Evolutionary conservation across 2,329 filamentous ascomycete species (phyloP).

Genomic region (Pyrenophora graminea): DNA sequence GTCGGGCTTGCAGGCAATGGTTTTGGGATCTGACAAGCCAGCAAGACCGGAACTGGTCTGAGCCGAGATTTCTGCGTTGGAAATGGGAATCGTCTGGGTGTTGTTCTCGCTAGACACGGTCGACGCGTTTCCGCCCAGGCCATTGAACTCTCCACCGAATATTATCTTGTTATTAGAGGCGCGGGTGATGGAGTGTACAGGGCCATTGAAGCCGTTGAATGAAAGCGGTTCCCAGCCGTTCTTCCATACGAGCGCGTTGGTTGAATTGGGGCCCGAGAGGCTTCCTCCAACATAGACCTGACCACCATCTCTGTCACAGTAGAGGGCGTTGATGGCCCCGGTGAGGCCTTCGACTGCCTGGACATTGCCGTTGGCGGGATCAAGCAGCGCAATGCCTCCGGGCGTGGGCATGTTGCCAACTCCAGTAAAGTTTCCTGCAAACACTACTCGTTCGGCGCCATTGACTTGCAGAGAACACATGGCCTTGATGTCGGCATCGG

Average conservation of each 20-base stretch:
- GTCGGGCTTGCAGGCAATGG: constrained; percentile 78
- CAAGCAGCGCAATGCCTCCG: constrained; percentile 77
- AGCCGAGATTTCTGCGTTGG: constrained; percentile 73
- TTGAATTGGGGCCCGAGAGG: constrained; percentile 79
- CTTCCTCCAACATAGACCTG: constrained; percentile 91
- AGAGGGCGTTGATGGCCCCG: constrained; percentile 79
- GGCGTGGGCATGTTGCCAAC: constrained; percentile 75
- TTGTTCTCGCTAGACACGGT: constrained; percentile 69
- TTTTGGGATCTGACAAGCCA: constrained; percentile 75
- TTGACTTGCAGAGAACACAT: constrained; percentile 82
- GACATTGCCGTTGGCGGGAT: constrained; percentile 71
- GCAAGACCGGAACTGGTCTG: constrained; percentile 63
- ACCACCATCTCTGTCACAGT: constrained; percentile 76
- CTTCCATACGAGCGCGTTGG: constrained; percentile 86
- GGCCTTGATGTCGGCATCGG: constrained; percentile 82
- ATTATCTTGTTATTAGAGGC: constrained; percentile 81
- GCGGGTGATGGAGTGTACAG: constrained; percentile 82
- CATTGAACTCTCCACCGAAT: constrained; percentile 89
- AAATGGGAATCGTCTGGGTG: constrained; percentile 81
- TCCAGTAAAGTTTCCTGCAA: constrained; percentile 96
- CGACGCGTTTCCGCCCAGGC: constrained; percentile 76
- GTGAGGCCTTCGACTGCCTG: constrained; percentile 78
- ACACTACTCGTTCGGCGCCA: constrained; percentile 73
- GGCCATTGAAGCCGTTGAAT: constrained; percentile 93
- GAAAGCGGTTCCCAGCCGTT: constrained; percentile 75